These are phyloP conservation scores for Dryadomyces quercus-mongolicae DNA, from an alignment of 2,329 filamentous ascomycete species.

Conservation along the genomic window DNA sequence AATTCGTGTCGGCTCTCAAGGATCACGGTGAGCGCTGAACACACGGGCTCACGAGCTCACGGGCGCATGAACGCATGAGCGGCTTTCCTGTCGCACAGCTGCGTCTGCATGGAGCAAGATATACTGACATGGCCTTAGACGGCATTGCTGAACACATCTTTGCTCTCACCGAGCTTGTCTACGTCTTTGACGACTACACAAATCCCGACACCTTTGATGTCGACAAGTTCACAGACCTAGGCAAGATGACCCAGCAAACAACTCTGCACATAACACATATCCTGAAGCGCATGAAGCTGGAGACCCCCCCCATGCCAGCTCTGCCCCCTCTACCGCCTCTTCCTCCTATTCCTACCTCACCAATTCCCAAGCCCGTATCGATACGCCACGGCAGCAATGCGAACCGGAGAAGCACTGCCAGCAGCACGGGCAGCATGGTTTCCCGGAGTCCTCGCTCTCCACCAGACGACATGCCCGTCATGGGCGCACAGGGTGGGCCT, in stretches of 20 bases:
- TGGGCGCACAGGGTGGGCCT: slow-evolving; percentile 11
- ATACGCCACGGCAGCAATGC: slow-evolving; percentile 3
- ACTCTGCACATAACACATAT: slow-evolving; percentile 37
- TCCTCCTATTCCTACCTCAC: background rate
- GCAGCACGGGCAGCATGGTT: background rate
- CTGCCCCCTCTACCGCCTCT: background rate
- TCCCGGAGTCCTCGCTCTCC: background rate
- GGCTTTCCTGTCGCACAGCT: no score
- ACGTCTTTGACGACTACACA: slow-evolving; percentile 45
- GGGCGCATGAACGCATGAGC: no score
- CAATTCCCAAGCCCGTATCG: background rate
- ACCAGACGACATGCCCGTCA: slow-evolving; percentile 3
- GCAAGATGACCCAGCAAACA: slow-evolving; percentile 32
- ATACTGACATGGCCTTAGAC: slow-evolving; percentile 20
- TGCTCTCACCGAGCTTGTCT: slow-evolving; percentile 36
- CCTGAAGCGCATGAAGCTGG: slow-evolving; percentile 41
- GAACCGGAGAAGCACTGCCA: background rate
- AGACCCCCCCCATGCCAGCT: slow-evolving; percentile 11
- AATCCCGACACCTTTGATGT: slow-evolving; percentile 37
- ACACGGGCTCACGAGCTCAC: no score
- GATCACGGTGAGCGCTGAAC: slow-evolving; percentile 43
- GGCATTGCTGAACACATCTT: slow-evolving; percentile 35
- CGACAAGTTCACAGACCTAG: slow-evolving; percentile 35
- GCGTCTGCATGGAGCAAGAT: no score
- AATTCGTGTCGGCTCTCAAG: slow-evolving; percentile 38